A percentile compares a stretch with the other conserved stretches of the same genome.
Evolutionary conservation across 2,329 filamentous ascomycete species (phyloP).

Genomic region (Stemphylium lycopersici): DNA sequence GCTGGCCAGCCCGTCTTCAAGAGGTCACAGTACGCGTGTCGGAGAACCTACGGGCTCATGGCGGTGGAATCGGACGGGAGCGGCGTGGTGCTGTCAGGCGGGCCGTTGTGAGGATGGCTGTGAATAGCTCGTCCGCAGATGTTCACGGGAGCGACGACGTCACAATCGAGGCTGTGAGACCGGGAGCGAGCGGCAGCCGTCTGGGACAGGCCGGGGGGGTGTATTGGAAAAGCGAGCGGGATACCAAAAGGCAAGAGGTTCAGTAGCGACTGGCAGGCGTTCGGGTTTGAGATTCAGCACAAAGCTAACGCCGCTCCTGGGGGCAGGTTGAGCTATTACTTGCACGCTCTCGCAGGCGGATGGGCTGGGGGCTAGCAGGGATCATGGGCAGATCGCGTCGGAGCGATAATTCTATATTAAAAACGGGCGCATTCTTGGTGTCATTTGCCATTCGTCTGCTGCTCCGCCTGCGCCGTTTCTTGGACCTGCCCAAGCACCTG

Average conservation of each 20-base stretch:
- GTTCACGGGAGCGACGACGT: constrained; percentile 25
- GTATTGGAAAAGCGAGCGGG: constrained; percentile 11
- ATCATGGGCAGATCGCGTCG: constrained; percentile 28
- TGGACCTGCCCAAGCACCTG: background rate
- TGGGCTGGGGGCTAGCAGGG: constrained; percentile 33
- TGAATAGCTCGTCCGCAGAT: constrained; percentile 4
- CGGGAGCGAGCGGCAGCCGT: constrained; percentile 21
- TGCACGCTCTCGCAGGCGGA: constrained; percentile 25
- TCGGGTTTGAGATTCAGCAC: constrained; percentile 19
- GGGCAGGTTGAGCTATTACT: constrained; percentile 19
- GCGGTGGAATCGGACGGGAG: constrained; percentile 20
- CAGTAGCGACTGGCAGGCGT: constrained; percentile 27
- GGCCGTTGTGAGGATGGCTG: constrained; percentile 22
- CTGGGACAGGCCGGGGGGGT: constrained; percentile 1
- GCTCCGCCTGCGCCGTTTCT: constrained; percentile 13
- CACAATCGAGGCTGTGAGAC: constrained; percentile 22
- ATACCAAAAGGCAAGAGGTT: constrained; percentile 7
- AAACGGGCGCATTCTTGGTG: constrained; percentile 16
- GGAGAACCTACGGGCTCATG: constrained; percentile 27
- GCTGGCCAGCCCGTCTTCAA: background rate
- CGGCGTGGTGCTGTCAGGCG: constrained; percentile 23
- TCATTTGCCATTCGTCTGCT: constrained; percentile 16
- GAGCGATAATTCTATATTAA: constrained; percentile 33
- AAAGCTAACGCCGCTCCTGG: constrained; percentile 18
- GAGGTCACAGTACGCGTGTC: constrained; percentile 4